phyloP scores from a whole-genome alignment of 2,329 filamentous ascomycete genomes.

The Didymella exigua region DNA sequence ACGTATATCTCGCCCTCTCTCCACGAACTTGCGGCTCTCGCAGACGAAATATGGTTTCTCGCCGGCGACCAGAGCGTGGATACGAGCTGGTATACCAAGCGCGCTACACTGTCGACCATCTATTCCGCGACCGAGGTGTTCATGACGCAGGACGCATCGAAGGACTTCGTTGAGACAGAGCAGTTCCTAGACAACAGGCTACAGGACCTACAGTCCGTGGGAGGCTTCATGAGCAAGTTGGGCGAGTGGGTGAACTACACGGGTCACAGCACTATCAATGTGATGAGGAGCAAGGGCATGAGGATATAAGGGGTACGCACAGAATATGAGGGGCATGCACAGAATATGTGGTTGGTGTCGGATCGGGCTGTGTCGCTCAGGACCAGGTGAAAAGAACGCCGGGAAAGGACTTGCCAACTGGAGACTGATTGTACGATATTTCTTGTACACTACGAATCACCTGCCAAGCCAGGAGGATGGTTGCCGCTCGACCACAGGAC shows the following conservation, averaged over 20 bases:
- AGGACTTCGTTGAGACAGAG: slow-evolving; percentile 76
- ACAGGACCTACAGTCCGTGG: slow-evolving; percentile 69
- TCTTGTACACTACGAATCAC: too few species aligned
- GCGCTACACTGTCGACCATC: slow-evolving; percentile 66
- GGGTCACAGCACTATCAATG: slow-evolving; percentile 75
- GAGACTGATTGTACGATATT: neutral
- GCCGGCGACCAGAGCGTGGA: slow-evolving; percentile 84
- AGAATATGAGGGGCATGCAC: neutral
- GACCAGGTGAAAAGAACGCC: neutral
- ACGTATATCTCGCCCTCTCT: slow-evolving; percentile 76
- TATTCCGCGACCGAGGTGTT: slow-evolving; percentile 81
- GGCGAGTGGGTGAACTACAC: slow-evolving; percentile 85
- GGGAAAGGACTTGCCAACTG: neutral
- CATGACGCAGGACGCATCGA: slow-evolving; percentile 86
- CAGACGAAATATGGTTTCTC: slow-evolving; percentile 92
- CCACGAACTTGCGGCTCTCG: slow-evolving; percentile 76
- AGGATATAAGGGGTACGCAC: slow-evolving; percentile 63
- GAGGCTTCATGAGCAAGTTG: slow-evolving; percentile 66
- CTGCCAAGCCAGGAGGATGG: too few species aligned
- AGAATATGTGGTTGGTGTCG: neutral
- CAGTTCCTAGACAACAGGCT: slow-evolving; percentile 79
- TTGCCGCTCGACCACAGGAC: neutral
- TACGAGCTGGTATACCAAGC: slow-evolving; percentile 83
- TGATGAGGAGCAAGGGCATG: slow-evolving; percentile 85
- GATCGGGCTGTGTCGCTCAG: neutral